Evolutionary conservation across 2,329 filamentous ascomycete genomes (phyloP).

Genomic region (Sporothrix euskadiensis): DNA sequence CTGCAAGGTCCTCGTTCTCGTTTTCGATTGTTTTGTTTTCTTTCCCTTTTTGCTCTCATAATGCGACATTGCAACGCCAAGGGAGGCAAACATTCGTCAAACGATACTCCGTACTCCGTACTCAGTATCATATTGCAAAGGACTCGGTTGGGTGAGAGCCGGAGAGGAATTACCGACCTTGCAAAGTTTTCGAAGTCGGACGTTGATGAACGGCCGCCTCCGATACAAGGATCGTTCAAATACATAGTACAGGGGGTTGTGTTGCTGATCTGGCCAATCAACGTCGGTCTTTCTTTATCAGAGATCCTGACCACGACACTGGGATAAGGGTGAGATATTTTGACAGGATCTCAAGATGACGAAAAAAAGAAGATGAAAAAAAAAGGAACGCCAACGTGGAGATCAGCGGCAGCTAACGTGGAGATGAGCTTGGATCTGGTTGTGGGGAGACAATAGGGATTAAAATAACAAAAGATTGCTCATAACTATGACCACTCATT

Average conservation of each 20-base stretch:
- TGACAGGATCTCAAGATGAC: neutral
- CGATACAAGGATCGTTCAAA: neutral
- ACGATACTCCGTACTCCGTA: no score
- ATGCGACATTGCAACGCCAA: neutral
- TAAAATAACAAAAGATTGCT: neutral
- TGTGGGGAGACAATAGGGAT: neutral
- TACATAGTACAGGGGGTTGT: neutral
- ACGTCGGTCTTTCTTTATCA: neutral
- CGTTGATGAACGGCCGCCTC: slow-evolving; percentile 16
- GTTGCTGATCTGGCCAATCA: neutral
- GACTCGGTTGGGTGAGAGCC: neutral
- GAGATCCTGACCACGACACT: neutral
- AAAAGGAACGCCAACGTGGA: neutral
- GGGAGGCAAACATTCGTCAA: neutral
- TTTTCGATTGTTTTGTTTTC: neutral
- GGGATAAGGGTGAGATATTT: neutral
- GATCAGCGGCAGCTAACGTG: neutral
- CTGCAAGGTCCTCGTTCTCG: neutral
- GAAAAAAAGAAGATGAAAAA: neutral
- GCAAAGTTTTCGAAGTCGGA: neutral
- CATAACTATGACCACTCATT: slow-evolving; percentile 17
- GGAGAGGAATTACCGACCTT: neutral
- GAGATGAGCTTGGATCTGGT: slow-evolving; percentile 2
- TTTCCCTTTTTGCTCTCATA: neutral
- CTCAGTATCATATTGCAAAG: neutral